phyloP scores from a whole-genome alignment of 148 eudicot species.

The Fagopyrum esculentum region DNA sequence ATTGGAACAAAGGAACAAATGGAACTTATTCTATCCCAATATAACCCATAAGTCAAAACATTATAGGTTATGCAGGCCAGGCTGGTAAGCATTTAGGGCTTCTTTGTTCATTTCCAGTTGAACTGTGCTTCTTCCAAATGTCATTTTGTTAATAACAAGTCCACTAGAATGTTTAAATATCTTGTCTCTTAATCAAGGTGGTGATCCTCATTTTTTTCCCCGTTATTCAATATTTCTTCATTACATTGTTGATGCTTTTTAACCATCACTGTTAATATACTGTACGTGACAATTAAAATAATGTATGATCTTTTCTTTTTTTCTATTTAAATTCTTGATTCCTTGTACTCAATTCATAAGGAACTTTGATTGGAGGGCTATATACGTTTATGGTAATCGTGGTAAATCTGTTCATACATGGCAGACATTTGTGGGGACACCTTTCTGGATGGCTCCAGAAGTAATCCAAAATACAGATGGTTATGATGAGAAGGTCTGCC shows the following conservation, averaged over 20 bases:
- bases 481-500: conserved; percentile 83
- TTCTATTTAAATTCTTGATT: background rate
- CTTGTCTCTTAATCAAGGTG: background rate
- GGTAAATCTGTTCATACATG: conserved; percentile 24
- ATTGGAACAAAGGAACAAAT: background rate
- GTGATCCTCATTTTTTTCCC: background rate
- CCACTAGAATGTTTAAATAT: background rate
- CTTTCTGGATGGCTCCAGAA: conserved; percentile 99
- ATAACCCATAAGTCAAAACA: background rate
- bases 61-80: background rate
- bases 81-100: background rate
- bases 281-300: background rate
- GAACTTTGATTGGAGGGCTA: background rate
- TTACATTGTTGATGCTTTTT: background rate
- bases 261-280: background rate
- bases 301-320: background rate
- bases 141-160: background rate
- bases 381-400: background rate
- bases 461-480: conserved; percentile 96
- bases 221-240: background rate
- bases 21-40: background rate
- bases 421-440: conserved; percentile 98
- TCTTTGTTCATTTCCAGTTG: background rate
- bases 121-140: background rate
- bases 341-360: conserved; percentile 2